phyloP scores from a whole-genome alignment of 2,329 filamentous ascomycete species.

The Cladosporium cucumerinum region DNA sequence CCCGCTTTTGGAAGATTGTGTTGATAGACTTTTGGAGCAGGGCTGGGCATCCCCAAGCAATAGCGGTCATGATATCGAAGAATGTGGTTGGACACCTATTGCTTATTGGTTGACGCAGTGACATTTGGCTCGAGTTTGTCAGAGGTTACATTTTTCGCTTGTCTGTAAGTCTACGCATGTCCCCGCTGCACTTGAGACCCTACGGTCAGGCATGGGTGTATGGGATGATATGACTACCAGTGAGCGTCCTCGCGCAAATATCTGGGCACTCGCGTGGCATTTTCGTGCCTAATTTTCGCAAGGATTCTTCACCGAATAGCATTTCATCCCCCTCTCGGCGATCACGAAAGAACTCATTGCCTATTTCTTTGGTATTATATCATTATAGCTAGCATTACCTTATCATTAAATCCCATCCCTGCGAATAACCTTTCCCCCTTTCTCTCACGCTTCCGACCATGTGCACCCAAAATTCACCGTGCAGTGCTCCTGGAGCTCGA shows the following conservation, averaged over 20 bases:
- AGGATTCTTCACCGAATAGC: too few relatives aligned
- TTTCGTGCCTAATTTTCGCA: too few relatives aligned
- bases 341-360: too few relatives aligned
- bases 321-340: too few relatives aligned
- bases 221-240: too few relatives aligned
- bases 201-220: too few relatives aligned
- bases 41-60: not conserved
- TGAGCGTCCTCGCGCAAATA: too few relatives aligned
- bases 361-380: not conserved
- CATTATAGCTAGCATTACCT: not conserved
- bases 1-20: not conserved
- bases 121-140: not conserved
- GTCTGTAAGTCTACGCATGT: not conserved
- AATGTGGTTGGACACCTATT: not conserved
- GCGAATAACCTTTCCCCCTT: too few relatives aligned
- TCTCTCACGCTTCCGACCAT: not conserved
- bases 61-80: not conserved
- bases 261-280: too few relatives aligned
- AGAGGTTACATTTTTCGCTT: not conserved
- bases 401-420: too few relatives aligned
- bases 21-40: not conserved
- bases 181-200: too few relatives aligned
- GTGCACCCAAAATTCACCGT: conserved; percentile 9
- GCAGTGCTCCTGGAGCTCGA: conserved; percentile 10
- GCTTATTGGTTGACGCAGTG: not conserved